Evolutionary conservation across 2,329 filamentous ascomycete genomes (phyloP).

Genomic region (Chaetomiaceae sp.): DNA sequence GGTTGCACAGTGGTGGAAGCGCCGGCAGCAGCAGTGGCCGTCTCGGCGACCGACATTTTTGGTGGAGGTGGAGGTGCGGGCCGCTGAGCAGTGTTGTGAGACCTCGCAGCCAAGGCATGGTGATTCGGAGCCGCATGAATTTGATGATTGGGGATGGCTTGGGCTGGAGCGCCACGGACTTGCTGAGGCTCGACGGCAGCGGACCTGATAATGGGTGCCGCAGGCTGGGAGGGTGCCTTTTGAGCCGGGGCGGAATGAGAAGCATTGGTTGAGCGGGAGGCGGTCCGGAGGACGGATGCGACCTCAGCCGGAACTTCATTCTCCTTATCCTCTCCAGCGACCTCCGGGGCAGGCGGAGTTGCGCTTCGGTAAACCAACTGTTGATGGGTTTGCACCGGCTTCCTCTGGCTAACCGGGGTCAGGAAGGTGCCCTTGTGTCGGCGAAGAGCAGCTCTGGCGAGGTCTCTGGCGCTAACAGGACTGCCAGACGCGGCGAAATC

Average conservation of each 20-base stretch:
- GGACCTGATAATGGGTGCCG: slow-evolving; percentile 37
- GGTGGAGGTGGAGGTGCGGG: slow-evolving; percentile 72
- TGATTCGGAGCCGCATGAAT: slow-evolving; percentile 58
- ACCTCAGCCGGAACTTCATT: slow-evolving; percentile 63
- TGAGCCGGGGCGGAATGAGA: slow-evolving; percentile 45
- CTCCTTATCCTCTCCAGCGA: slow-evolving; percentile 71
- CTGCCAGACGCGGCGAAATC: slow-evolving; percentile 55
- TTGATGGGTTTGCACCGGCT: slow-evolving; percentile 28
- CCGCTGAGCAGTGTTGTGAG: slow-evolving; percentile 42
- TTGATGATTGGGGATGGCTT: not conserved
- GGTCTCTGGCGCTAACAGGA: slow-evolving; percentile 44
- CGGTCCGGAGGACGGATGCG: not conserved
- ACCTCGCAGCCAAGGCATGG: not conserved
- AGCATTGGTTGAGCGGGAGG: not conserved
- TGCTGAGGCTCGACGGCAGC: not conserved
- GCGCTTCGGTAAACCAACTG: slow-evolving; percentile 52
- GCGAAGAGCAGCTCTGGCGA: slow-evolving; percentile 41
- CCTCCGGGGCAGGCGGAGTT: slow-evolving; percentile 51
- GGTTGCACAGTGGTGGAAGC: slow-evolving; percentile 69
- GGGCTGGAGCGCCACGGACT: slow-evolving; percentile 29
- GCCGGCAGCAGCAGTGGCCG: slow-evolving; percentile 78
- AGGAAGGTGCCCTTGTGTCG: slow-evolving; percentile 22
- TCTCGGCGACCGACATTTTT: slow-evolving; percentile 95
- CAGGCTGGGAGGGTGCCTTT: slow-evolving; percentile 48
- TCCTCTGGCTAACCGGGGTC: slow-evolving; percentile 29